Base-by-base conservation (phyloP, 805 yeast genomes). In the Metschnikowia amazonensis region DNA sequence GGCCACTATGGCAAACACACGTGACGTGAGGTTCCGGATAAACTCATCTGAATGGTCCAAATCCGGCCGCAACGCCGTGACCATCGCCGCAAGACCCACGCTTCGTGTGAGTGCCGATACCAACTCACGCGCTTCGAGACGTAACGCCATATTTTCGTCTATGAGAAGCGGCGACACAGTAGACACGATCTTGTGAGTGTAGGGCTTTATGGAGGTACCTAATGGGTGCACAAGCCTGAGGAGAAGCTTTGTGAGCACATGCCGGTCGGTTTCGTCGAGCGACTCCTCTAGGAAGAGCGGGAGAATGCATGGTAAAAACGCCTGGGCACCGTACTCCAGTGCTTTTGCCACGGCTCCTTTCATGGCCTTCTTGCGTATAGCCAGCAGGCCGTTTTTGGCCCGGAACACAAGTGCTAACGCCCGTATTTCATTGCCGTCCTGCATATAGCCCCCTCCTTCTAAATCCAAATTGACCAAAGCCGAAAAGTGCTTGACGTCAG, bases 1-100 rank as follows among this genome's bases (percentile, higher is more conserved):
- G 0, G 95, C 89, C 2, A 86, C 89, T 4, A 89, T 85, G 0
- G 97, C 97, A 61, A 90, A 72, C 1, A 89, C 79, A 45, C 92
- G 70, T 0, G 97, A 79, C 0, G 95, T 83, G 0, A 81, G 71
- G 55, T 84, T 84, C 43, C 97, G 70, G 7, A 86, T 82, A 54
- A 81, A 82, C 55, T 89, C 97, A 58, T 90, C 97, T 8, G 75
- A 75, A 55, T 85, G 81, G 53, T 86, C 95, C 36, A 94, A 76
- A 62, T 89, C 95, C 0, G 94, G 88, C 44, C 96, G 72, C 60
- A 92, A 67, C 0, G 82, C 77, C 1, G 88, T 72, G n/a, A 94
- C 79, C 79, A 89, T 83, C 27, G 80, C 81, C 0, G 89, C 77
- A 28, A 90, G 65, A 0, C 98, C 98, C 2, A 87, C 90, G 1